Conservation (phyloP, 2,329 filamentous ascomycete species). For the Curvularia eragrostidis region DNA sequence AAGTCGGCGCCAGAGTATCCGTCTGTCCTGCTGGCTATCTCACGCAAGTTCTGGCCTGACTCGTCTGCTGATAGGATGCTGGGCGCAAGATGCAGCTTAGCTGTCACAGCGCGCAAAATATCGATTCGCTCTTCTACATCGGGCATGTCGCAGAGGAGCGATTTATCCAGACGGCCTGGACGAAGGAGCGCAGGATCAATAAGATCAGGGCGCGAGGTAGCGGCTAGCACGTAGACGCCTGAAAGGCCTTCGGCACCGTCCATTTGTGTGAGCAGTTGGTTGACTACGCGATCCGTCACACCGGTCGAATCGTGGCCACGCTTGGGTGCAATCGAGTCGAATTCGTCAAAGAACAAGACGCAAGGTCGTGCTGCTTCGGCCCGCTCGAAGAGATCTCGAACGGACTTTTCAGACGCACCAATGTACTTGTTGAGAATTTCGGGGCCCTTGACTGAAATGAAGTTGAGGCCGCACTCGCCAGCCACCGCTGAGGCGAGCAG, state of each 20-base stretch:
- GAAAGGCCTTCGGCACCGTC: constrained; percentile 94
- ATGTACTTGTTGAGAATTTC: constrained; percentile 99
- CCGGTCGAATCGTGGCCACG: constrained; percentile 96
- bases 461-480: constrained; percentile 96
- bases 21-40: constrained; percentile 79
- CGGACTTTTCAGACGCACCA: constrained; percentile 93
- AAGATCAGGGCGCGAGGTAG: constrained; percentile 89
- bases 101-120: constrained; percentile 83
- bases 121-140: constrained; percentile 80
- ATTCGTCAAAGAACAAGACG: constrained; percentile 98
- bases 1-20: constrained; percentile 95
- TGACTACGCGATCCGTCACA: constrained; percentile 98
- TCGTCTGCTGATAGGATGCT: constrained; percentile 62
- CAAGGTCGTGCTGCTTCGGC: constrained; percentile 90
- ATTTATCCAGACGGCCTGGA: constrained; percentile 93
- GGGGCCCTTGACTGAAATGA: constrained; percentile 97
- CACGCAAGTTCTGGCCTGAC: constrained; percentile 59
- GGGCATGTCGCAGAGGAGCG: constrained; percentile 88
- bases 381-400: constrained; percentile 92
- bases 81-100: constrained; percentile 76
- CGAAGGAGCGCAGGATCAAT: constrained; percentile 93
- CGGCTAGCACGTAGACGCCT: constrained; percentile 95
- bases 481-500: constrained; percentile 95
- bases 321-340: constrained; percentile 97
- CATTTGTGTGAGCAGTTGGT: constrained; percentile 98